Conservation (phyloP, 1,284 basidiomycete species). For the Austroboletus novae-zelandiae region DNA sequence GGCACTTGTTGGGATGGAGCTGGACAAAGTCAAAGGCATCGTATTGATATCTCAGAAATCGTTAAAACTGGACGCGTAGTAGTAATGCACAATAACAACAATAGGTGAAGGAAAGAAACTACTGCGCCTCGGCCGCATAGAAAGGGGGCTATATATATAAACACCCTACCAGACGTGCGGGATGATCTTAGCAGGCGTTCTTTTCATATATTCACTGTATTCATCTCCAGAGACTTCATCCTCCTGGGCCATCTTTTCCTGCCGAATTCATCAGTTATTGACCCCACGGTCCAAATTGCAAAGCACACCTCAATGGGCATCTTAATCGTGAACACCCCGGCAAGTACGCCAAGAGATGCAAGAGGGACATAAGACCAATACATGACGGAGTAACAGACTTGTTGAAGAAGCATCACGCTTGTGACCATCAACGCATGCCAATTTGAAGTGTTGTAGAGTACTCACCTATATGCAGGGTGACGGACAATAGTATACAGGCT, state of each 20-base stretch:
- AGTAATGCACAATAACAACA: constrained; percentile 5
- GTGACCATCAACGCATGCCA: neutral
- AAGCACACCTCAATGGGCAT: constrained; percentile 34
- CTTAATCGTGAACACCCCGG: constrained; percentile 29
- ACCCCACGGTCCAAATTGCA: neutral
- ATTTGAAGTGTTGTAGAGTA: neutral
- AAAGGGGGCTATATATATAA: no score
- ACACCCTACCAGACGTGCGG: constrained; percentile 35
- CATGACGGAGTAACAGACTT: constrained; percentile 29
- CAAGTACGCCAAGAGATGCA: constrained; percentile 22
- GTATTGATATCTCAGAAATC: constrained; percentile 29
- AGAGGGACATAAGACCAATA: constrained; percentile 38
- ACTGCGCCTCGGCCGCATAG: neutral
- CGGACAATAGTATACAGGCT: constrained; percentile 36
- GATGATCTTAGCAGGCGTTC: constrained; percentile 30
- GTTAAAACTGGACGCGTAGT: constrained; percentile 18
- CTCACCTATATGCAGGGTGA: constrained; percentile 33
- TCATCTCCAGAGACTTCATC: constrained; percentile 28
- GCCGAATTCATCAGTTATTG: constrained; percentile 3
- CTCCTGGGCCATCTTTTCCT: constrained; percentile 33
- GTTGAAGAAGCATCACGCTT: constrained; percentile 31
- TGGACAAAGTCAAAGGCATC: constrained; percentile 32
- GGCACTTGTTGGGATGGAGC: constrained; percentile 34
- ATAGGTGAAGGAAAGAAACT: neutral
- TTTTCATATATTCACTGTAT: constrained; percentile 37